Base-by-base conservation (phyloP, 768 basidiomycete genomes). In the Lentinus tigrinus region DNA sequence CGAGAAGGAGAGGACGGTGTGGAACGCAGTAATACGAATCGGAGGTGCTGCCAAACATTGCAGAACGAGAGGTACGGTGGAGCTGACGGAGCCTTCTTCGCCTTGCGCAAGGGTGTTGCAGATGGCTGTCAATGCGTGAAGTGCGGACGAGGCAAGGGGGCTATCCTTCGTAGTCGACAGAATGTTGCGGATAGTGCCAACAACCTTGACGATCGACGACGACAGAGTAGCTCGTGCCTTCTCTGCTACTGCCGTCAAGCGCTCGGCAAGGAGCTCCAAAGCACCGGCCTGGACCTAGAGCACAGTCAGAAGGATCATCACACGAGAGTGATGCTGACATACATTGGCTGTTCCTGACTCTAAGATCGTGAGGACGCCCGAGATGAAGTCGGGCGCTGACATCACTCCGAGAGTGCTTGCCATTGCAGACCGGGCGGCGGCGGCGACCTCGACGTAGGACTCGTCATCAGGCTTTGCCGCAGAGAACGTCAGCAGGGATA, bases 361-460 rank as follows among this genome's bases (percentile, higher is more conserved):
- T 13, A 69, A 56, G 43, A 91, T 85, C 1, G 77, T 72, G 19
- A 81, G 55, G 5, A 84, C 73, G 5, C 88, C 79, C 26, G 70
- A 65, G 52, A 91, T 73, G 72, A 96, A 95, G 63, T 88, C 83
- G 28, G 74, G 69, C 2, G 87, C 93, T 8, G 88, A 80, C 74
- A 95, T 85, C 42, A 85, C 80, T 23, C 71, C 76, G 51, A 93
- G 78, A 2, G 83, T 74, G 46, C 76, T 80, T 16, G 73, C 77
- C 48, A 92, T 72, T 3, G 84, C 78, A 17, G 69, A 62, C 26
- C 82, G 80, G 23, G 87, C 81, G 16, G 75, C 75, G 17, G 73
- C 63, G 4, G 74, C 69, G 27, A 88, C 75, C 4, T 82, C 75
- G 4, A 74, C 75, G 47, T 56, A 61, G 19, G 61, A 37, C 1